phyloP scores from a whole-genome alignment of 345 rosid species.

The Melaleuca alternifolia region DNA sequence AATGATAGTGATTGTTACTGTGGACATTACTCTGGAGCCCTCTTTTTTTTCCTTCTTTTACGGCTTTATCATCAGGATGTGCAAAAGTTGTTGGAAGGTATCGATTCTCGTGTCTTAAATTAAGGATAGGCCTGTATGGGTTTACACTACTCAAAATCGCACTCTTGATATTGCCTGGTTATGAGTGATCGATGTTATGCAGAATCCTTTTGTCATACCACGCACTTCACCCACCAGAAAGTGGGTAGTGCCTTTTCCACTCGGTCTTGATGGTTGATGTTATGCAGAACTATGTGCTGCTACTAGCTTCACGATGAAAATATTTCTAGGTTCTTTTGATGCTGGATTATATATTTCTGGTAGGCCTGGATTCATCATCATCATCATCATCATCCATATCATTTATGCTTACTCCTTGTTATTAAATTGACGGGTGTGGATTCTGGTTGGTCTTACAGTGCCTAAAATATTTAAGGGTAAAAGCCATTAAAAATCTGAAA shows the following conservation, averaged over 20 bases:
- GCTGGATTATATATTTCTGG: not conserved
- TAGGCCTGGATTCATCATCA: not conserved
- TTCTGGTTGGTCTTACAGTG: not conserved
- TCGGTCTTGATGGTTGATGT: no score
- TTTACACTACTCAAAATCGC: no score
- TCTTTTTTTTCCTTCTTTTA: not conserved
- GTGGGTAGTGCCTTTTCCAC: no score
- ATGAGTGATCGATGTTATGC: not conserved
- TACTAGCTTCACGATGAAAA: not conserved
- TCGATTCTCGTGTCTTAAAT: no score
- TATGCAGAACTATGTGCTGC: no score
- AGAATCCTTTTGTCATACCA: no score
- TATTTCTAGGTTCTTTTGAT: not conserved
- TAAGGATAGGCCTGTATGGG: no score
- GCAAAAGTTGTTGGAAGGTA: no score
- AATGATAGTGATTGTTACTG: not conserved
- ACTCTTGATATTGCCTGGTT: no score
- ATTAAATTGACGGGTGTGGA: not conserved
- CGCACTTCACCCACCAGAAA: no score
- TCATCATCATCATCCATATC: not conserved
- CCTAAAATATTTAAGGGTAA: not conserved
- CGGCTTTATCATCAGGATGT: no score
- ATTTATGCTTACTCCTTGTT: not conserved
- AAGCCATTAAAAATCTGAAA: no score
- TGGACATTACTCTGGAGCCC: not conserved